Evolutionary conservation across 805 yeast species (phyloP), one percentile per base, ranked within the genome.

Genomic region (Starmerella khaoyaiensis): DNA sequence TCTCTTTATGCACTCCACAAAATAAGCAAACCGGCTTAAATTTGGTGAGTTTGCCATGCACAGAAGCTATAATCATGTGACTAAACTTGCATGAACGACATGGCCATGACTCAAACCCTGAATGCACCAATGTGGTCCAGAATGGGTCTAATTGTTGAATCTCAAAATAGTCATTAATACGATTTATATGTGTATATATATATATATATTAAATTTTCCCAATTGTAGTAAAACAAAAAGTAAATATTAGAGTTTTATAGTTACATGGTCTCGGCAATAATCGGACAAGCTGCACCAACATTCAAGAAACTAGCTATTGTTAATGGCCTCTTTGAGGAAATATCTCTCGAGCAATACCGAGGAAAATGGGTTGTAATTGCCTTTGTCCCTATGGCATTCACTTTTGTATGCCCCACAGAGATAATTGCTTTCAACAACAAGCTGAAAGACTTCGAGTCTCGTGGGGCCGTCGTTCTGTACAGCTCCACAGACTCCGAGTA

Each of bases 351-450:
- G 57, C 79, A 82, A 67, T 90, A 78, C 81, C 78, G 78, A 70
- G 98, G 98, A 60, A 82, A 90, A 68, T 90, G 96, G 94, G 95
- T 90, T 52, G 67, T 90, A 50, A 72, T 90, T 58, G 97, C 93
- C 47, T 90, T 90, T 71, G 79, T 90, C 63, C 99, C 98, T 65
- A 70, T 87, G 74, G 98, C 98, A 36, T 90, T 90, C 86, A 90
- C 99, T 45, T 90, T 90, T 55, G 97, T 90, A 48, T 90, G 98
- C 70, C 98, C 99, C 65, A 90, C 98, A 53, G 97, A 90, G 72
- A 86, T 90, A 71, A 77, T 90, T 65, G 97, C 97, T 54, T 90
- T 84, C 79, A 81, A 95, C 48, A 94, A 87, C 55, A 95, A 96
- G 53, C 80, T 74, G 55, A 74, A 76, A 71, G 76, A 78, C 72